Evolutionary conservation across 371 early-diverging fungal genomes (phyloP).

Genomic region (Fennellomyces sp.): DNA sequence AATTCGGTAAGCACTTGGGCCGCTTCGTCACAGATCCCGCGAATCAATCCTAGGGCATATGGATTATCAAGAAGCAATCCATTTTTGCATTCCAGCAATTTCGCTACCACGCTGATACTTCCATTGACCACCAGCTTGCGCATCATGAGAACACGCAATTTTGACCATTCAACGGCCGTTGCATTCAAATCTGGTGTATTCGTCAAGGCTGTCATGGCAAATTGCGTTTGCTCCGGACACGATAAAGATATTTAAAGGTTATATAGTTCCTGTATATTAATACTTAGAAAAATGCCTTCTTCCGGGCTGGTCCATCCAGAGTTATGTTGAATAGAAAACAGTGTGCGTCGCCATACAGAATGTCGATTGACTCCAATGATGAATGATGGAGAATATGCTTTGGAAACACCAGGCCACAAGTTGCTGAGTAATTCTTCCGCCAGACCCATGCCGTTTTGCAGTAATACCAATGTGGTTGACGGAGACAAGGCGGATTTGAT

Average conservation of each 20-base stretch:
- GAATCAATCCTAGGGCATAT: constrained; percentile 19
- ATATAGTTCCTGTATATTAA: too few relatives aligned
- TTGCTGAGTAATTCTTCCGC: constrained; percentile 47
- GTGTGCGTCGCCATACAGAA: constrained; percentile 37
- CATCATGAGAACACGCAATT: constrained; percentile 41
- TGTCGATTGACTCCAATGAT: constrained; percentile 62
- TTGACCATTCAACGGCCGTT: constrained; percentile 34
- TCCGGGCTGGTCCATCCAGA: constrained; percentile 48
- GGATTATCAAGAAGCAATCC: constrained; percentile 30
- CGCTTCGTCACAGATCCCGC: constrained; percentile 32
- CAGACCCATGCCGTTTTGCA: constrained; percentile 71
- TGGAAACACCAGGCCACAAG: constrained; percentile 29
- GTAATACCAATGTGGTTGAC: constrained; percentile 46
- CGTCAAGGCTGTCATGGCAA: constrained; percentile 23
- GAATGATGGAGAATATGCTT: constrained; percentile 32
- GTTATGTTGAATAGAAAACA: constrained; percentile 51
- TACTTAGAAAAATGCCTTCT: constrained; percentile 30
- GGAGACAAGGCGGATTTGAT: constrained; percentile 35
- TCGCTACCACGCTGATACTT: constrained; percentile 57
- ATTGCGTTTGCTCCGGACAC: neutral
- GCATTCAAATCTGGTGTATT: constrained; percentile 30
- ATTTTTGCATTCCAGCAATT: constrained; percentile 49
- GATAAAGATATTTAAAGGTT: constrained; percentile 21
- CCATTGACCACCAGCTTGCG: constrained; percentile 65
- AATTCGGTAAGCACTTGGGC: constrained; percentile 25